phyloP scores from a whole-genome alignment of 345 rosid genomes.

The Iberis pinnata region DNA sequence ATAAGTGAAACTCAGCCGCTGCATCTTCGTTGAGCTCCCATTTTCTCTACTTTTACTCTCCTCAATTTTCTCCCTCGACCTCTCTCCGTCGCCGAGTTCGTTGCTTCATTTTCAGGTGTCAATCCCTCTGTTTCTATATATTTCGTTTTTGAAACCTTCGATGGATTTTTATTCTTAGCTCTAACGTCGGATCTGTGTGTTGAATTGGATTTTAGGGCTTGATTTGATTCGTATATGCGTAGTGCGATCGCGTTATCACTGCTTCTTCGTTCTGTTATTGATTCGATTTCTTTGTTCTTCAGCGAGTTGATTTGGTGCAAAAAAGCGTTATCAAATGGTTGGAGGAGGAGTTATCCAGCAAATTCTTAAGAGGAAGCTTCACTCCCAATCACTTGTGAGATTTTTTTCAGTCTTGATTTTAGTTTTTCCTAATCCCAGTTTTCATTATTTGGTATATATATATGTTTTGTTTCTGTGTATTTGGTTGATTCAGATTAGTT shows the following conservation, averaged over 20 bases:
- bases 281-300: conserved; percentile 14
- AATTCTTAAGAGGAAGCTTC: conserved; percentile 78
- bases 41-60: conserved; percentile 23
- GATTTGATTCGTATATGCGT: not conserved
- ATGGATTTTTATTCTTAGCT: not conserved
- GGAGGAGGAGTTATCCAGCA: conserved; percentile 89
- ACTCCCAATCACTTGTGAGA: conserved; percentile 57
- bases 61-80: conserved; percentile 11
- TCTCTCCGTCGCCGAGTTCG: conserved; percentile 31
- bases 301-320: conserved; percentile 25
- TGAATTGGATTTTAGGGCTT: conserved; percentile 23
- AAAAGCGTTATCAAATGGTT: conserved; percentile 56
- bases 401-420: not conserved
- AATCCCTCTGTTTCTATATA: not conserved
- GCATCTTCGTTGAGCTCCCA: conserved; percentile 32
- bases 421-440: not conserved
- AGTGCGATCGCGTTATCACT: not conserved
- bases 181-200: conserved; percentile 32
- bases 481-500: not conserved
- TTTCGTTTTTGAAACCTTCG: conserved; percentile 18
- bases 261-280: not conserved
- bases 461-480: not conserved
- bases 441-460: not conserved
- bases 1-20: conserved; percentile 19
- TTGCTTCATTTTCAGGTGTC: conserved; percentile 24